Conservation (phyloP, 139 green algal species). For the Chlamydomonas sp. region DNA sequence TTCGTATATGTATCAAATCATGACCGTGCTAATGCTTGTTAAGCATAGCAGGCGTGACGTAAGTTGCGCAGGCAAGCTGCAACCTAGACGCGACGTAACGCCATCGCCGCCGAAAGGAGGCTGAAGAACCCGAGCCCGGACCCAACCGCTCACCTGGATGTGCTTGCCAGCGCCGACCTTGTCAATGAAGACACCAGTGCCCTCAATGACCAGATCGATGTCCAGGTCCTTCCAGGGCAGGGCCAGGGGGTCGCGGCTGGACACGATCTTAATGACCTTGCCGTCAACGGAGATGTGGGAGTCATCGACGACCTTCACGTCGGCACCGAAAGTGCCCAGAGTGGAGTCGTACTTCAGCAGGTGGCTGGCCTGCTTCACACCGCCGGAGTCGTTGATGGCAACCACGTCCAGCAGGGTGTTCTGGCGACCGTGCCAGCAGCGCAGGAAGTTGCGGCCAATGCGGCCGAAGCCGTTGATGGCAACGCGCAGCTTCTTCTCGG, state of each 20-base stretch:
- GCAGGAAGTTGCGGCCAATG: conserved; percentile 96
- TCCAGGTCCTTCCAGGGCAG: conserved; percentile 94
- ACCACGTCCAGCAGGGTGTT: conserved; percentile 90
- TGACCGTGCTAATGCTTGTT: too few species aligned
- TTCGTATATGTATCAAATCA: too few species aligned
- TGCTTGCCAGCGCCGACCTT: conserved; percentile 91
- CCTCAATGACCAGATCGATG: conserved; percentile 98
- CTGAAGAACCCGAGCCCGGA: too few species aligned
- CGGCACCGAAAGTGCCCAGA: conserved; percentile 94
- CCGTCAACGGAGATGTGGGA: conserved; percentile 91
- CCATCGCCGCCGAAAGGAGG: too few species aligned
- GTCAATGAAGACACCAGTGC: conserved; percentile 96
- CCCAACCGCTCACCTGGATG: conserved; percentile 62
- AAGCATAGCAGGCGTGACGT: too few species aligned
- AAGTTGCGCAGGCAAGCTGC: too few species aligned
- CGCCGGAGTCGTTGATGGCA: conserved; percentile 96
- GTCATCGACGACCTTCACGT: conserved; percentile 96
- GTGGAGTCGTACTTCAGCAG: conserved; percentile 99
- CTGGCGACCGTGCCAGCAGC: conserved; percentile 86
- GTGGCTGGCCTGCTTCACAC: conserved; percentile 97
- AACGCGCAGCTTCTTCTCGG: conserved; percentile 93
- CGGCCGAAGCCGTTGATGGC: conserved; percentile 99
- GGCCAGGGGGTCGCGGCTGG: conserved; percentile 92
- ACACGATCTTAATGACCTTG: conserved; percentile 95
- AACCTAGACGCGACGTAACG: too few species aligned